Evolutionary conservation across 2,329 filamentous ascomycete genomes (phyloP), one percentile per base, ranked within the genome.

Genomic region (Arthrobotrys sphaeroides): DNA sequence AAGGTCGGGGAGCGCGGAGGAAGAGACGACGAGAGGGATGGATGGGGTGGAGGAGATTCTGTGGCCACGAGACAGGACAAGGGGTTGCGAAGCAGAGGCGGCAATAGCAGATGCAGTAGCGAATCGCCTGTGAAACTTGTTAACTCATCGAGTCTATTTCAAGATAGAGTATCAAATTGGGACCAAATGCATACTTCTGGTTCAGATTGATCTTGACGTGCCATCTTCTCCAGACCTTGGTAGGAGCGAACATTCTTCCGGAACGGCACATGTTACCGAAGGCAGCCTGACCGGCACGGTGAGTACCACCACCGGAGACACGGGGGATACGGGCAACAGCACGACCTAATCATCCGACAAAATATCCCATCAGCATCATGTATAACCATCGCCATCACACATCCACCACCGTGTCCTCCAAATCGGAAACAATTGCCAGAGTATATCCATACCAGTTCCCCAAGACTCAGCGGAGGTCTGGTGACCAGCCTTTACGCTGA

Each of bases 181-280:
- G 62, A 55, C 53, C 36, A 47, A 62, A 20, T n/a, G 74, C 89
- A 85, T 84, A 93, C 92, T 95, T 97, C 90, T 99, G 95, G 86
- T 91, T 91, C 86, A 96, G 90, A 90, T 96, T 97, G 90, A 99
- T 90, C 93, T 98, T 98, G 89, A 97, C 89, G 89, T 99, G 95
- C 96, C 95, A 99, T 89, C 97, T 97, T 85, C 95, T 90, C 96
- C 95, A 99, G 88, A 97, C 91, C 91, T 99, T 99, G 87, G 95
- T 99, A 81, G 95, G 95, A 82, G 95, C 95, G 88, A 99, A 99
- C 95, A 99, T 99, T 88, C 95, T 95, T 88, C 96, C 95, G 84
- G 94, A 97, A 85, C 95, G 94, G 88, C 95, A 99, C 93, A 94
- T 93, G 92, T 99, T 99, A 93, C 95, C 95, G 86, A 98, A 99